A percentile compares a stretch with the other conserved stretches of the same genome.
These are phyloP conservation scores for Gardenia jasminoides DNA, from an alignment of 257 asterid genomes.

Conservation along the genomic window DNA sequence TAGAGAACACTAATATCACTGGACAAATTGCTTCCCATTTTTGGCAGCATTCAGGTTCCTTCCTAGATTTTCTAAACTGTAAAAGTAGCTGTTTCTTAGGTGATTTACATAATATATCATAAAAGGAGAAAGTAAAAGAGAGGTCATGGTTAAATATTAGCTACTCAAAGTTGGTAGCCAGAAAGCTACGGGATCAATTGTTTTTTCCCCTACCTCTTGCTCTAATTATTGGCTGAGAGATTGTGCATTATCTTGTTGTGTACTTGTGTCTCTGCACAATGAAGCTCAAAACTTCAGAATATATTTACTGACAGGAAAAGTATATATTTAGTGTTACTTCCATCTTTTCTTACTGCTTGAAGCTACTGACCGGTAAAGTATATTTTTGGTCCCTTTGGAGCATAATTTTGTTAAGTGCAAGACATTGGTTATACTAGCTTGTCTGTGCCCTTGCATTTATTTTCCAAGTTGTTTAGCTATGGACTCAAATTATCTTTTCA, in stretches of 20 bases:
- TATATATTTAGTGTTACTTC: neutral
- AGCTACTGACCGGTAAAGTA: neutral
- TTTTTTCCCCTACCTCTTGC: neutral
- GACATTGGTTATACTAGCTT: neutral
- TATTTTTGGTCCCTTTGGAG: neutral
- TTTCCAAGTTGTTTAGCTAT: neutral
- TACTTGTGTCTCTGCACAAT: neutral
- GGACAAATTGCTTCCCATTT: neutral
- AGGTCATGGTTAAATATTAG: neutral
- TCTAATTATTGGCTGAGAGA: neutral
- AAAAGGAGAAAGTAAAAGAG: neutral
- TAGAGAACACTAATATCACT: neutral
- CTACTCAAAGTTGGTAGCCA: neutral
- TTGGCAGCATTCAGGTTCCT: neutral
- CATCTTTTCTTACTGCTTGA: neutral
- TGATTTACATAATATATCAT: neutral
- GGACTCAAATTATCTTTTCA: conserved; percentile 19
- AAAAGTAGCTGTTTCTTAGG: neutral
- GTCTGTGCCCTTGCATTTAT: neutral
- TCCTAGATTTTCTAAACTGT: neutral
- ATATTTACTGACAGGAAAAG: neutral
- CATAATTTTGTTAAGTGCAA: neutral
- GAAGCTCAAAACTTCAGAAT: neutral
- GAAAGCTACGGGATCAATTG: neutral
- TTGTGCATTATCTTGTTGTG: neutral